Evolutionary conservation across 306 rosid species (phyloP).

Genomic region (Cucurbita ficifolia): DNA sequence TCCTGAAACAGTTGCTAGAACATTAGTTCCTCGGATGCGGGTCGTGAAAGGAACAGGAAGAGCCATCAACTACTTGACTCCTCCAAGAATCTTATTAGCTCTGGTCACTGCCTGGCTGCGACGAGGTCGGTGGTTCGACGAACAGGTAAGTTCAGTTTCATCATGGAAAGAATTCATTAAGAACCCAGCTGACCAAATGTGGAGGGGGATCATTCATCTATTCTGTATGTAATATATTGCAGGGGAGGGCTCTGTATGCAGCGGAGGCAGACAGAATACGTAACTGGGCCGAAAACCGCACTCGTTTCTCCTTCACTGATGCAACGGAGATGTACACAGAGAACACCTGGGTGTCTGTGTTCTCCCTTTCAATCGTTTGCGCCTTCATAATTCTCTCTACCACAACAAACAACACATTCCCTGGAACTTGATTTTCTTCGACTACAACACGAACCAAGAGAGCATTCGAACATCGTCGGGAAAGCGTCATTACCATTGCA

Average conservation of each 20-base stretch:
- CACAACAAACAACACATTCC: conserved; percentile 50
- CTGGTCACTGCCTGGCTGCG: conserved; percentile 86
- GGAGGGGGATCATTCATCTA: not conserved
- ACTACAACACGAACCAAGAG: not conserved
- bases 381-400: conserved; percentile 87
- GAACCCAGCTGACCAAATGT: not conserved
- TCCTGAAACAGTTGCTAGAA: conserved; percentile 95
- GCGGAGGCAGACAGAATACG: conserved; percentile 86
- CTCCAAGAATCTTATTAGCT: conserved; percentile 88
- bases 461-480: not conserved
- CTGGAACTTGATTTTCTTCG: conserved; percentile 32
- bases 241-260: conserved; percentile 83
- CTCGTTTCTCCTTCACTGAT: conserved; percentile 70
- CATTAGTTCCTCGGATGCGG: conserved; percentile 84
- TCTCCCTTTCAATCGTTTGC: conserved; percentile 89
- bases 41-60: conserved; percentile 84
- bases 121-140: conserved; percentile 91
- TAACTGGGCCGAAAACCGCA: conserved; percentile 86
- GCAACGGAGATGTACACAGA: conserved; percentile 98
- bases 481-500: not conserved
- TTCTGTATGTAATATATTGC: conserved; percentile 6
- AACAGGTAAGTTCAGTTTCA: conserved; percentile 33
- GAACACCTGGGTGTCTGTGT: conserved; percentile 76
- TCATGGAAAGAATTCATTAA: not conserved
- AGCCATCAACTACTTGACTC: conserved; percentile 82